Conservation (phyloP, 208 protist species). For the Wallacemonas sp. region DNA sequence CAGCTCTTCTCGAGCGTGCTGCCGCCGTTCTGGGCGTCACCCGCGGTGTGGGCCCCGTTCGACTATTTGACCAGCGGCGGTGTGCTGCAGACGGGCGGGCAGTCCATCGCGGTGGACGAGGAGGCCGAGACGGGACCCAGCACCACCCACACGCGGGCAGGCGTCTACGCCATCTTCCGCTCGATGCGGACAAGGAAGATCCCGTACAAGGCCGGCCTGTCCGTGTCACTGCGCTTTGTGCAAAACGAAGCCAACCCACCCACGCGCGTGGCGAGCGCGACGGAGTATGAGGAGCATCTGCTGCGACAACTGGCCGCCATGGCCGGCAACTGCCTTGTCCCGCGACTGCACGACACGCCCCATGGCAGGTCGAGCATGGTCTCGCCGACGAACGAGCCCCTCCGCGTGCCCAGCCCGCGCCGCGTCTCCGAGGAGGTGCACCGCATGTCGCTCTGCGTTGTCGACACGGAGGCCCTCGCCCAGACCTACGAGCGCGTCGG, state of each 20-base stretch:
- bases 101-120: slow-evolving; percentile 3
- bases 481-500: slow-evolving; percentile 47
- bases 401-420: background rate
- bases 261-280: slow-evolving; percentile 21
- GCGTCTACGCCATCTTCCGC: slow-evolving; percentile 57
- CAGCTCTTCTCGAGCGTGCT: slow-evolving; percentile 40
- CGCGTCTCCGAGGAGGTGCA: background rate
- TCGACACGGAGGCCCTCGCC: slow-evolving; percentile 28
- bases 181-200: slow-evolving; percentile 55
- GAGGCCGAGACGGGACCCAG: background rate
- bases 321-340: slow-evolving; percentile 34
- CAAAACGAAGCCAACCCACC: slow-evolving; percentile 20
- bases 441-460: slow-evolving; percentile 21
- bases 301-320: slow-evolving; percentile 45
- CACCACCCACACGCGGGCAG: slow-evolving; percentile 17
- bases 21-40: slow-evolving; percentile 34
- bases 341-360: slow-evolving; percentile 13
- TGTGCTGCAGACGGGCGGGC: background rate
- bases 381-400: background rate
- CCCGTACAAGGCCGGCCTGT: slow-evolving; percentile 47
- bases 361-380: slow-evolving; percentile 5
- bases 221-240: slow-evolving; percentile 28
- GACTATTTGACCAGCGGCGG: slow-evolving; percentile 7
- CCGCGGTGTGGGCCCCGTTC: slow-evolving; percentile 26
- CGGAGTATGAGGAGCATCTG: slow-evolving; percentile 69